Evolutionary conservation across 2,329 filamentous ascomycete species (phyloP).

Genomic region (Alternaria panax): DNA sequence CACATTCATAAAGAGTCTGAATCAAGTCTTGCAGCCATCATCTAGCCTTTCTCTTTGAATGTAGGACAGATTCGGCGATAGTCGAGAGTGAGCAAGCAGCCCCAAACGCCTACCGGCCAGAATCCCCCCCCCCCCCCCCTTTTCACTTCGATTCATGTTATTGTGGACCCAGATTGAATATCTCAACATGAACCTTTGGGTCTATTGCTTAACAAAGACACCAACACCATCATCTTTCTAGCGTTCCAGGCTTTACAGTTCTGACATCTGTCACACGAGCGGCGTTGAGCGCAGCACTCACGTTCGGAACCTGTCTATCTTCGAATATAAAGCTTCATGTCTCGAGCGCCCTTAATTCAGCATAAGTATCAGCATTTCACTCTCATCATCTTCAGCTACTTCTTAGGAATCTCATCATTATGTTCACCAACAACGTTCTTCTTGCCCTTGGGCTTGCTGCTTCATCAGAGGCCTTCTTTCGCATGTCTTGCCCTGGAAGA

Average conservation of each 20-base stretch:
- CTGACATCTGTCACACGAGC: background rate
- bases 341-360: background rate
- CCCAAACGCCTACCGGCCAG: background rate
- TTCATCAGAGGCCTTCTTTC: conserved; percentile 33
- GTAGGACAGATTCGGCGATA: background rate
- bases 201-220: conserved; percentile 4
- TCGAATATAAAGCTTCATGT: background rate
- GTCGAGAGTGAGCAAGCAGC: background rate
- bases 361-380: background rate
- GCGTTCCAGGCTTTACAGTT: background rate
- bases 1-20: background rate
- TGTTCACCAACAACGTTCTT: conserved; percentile 25
- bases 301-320: background rate
- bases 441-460: conserved; percentile 23
- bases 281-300: background rate
- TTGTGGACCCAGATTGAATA: background rate
- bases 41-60: background rate
- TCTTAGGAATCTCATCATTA: conserved; percentile 5
- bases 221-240: background rate
- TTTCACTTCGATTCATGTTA: background rate
- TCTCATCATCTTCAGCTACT: background rate
- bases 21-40: background rate
- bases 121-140: background rate
- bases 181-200: background rate
- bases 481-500: conserved; percentile 39